Conservation (phyloP, 495 filamentous ascomycete species). For the Neurospora discreta region DNA sequence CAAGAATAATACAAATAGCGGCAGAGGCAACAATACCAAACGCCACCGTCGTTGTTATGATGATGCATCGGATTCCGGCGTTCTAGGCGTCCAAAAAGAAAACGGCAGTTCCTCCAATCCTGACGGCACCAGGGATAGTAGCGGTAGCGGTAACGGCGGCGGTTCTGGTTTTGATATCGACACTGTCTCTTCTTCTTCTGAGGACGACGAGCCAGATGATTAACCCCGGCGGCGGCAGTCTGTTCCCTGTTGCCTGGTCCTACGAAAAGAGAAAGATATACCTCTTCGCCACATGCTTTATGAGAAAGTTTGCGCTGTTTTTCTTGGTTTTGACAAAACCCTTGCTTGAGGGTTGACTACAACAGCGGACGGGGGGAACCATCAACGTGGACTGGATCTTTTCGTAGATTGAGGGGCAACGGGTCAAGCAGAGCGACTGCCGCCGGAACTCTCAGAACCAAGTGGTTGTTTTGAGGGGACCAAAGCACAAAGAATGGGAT, state of each 20-base stretch:
- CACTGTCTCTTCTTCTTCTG: conserved; percentile 12
- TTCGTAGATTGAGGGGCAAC: conserved; percentile 37
- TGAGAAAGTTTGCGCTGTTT: not conserved
- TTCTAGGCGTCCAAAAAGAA: conserved; percentile 33
- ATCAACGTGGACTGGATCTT: not conserved
- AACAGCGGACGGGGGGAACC: not conserved
- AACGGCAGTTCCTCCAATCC: not conserved
- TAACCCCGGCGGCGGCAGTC: conserved; percentile 34
- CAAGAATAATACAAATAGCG: conserved; percentile 9
- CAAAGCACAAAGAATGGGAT: not conserved
- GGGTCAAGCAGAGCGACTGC: conserved; percentile 33
- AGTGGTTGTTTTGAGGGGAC: not conserved
- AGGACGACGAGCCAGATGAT: conserved; percentile 34
- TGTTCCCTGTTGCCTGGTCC: conserved; percentile 46
- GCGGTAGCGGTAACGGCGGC: conserved; percentile 13
- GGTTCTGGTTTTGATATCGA: conserved; percentile 18
- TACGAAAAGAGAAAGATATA: conserved; percentile 14
- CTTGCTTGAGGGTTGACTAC: not conserved
- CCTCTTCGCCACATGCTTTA: not conserved
- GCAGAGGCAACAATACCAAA: not conserved
- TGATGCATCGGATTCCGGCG: conserved; percentile 31
- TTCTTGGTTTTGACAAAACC: not conserved
- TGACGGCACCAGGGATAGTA: not conserved
- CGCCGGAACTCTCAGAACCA: conserved; percentile 12
- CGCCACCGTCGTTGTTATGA: conserved; percentile 12